A percentile compares a stretch with the other conserved stretches of the same genome.
phyloP scores from a whole-genome alignment of 129 eudicot genomes.

The Pittosporum tobira region DNA sequence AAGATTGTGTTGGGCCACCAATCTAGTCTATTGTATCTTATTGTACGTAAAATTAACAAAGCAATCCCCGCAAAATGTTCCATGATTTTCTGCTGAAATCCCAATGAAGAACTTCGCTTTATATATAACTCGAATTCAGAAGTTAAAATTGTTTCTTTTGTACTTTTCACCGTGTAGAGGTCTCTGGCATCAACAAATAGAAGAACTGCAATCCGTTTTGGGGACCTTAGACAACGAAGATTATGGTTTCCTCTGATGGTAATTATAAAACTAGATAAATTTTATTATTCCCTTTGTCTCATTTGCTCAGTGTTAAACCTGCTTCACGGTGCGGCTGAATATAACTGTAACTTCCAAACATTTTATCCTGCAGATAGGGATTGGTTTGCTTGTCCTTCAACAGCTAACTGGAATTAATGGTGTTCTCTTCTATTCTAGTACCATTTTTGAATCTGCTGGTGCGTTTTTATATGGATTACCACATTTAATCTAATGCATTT shows the following conservation, averaged over 20 bases:
- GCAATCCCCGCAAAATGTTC: not conserved
- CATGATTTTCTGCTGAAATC: slow-evolving; percentile 1
- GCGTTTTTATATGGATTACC: not conserved
- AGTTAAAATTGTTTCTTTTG: not conserved
- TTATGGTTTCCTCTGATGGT: slow-evolving; percentile 94
- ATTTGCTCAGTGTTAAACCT: not conserved
- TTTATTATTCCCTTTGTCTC: not conserved
- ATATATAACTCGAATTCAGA: not conserved
- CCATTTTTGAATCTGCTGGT: slow-evolving; percentile 87
- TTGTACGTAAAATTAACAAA: not conserved
- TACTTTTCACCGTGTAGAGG: slow-evolving; percentile 39
- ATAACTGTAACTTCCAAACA: not conserved
- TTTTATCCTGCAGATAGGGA: slow-evolving; percentile 63
- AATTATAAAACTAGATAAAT: slow-evolving; percentile 7
- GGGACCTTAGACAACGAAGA: slow-evolving; percentile 75
- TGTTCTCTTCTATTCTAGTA: slow-evolving; percentile 77
- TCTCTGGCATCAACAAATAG: slow-evolving; percentile 75
- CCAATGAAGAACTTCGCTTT: not conserved
- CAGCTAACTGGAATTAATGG: slow-evolving; percentile 80
- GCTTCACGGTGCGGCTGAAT: not conserved
- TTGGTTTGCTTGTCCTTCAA: slow-evolving; percentile 72
- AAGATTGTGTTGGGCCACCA: not conserved
- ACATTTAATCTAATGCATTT: not conserved
- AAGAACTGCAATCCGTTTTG: slow-evolving; percentile 63
- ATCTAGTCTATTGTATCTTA: slow-evolving; percentile 1